Conservation (phyloP, 1,139 yeast species). For the Hyphopichia burtonii region DNA sequence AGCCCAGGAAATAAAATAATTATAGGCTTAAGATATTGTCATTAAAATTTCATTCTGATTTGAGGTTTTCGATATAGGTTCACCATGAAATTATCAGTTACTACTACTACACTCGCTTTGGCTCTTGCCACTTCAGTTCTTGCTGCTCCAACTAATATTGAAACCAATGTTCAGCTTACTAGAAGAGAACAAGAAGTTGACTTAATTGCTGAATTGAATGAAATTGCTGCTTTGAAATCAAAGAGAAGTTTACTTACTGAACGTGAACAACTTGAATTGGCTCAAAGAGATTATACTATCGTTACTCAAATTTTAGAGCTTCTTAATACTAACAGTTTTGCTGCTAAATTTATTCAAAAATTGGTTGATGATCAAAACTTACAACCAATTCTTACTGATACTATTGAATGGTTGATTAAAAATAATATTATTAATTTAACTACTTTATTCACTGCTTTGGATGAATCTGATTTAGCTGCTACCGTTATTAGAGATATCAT, state of each 20-base stretch:
- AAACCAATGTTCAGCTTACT: conserved; percentile 18
- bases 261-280: conserved; percentile 18
- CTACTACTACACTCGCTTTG: conserved; percentile 32
- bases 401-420: conserved; percentile 31
- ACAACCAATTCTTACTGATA: conserved; percentile 27
- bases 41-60: no score
- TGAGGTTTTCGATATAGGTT: not conserved
- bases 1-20: no score
- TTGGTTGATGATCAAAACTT: conserved; percentile 34
- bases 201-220: conserved; percentile 29
- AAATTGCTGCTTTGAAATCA: conserved; percentile 20
- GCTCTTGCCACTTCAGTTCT: conserved; percentile 30
- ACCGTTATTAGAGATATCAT: conserved; percentile 38
- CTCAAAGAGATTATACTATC: conserved; percentile 40
- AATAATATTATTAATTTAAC: conserved; percentile 33
- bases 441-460: conserved; percentile 42
- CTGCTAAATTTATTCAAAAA: conserved; percentile 35
- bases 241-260: conserved; percentile 28
- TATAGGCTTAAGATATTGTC: no score
- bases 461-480: conserved; percentile 45
- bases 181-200: conserved; percentile 32
- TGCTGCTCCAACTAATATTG: conserved; percentile 35
- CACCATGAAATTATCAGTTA: conserved; percentile 29
- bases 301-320: conserved; percentile 44
- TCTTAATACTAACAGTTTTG: conserved; percentile 38